Base-by-base conservation (phyloP, 192 early-diverging fungal genomes). In the Pilobolus umbonatus region DNA sequence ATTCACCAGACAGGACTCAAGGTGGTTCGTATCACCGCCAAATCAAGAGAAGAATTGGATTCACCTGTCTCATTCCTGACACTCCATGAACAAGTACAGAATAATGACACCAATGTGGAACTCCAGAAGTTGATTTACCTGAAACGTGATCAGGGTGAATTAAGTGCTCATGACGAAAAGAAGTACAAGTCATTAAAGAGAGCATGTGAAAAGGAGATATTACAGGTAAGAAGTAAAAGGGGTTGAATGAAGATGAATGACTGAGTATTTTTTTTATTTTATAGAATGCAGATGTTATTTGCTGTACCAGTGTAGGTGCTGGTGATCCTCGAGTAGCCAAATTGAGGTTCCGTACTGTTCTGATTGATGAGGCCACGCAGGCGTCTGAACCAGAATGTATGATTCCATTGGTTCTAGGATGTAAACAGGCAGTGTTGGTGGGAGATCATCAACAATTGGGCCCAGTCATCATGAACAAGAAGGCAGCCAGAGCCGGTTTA, bases 361-460 rank as follows among this genome's bases (percentile, higher is more conserved):
- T 99, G 40, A 87, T 99, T 49, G 97, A 99, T 71, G 97, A 99
- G 74, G 91, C 93, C 17, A 98, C 97, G 17, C 97, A 99, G 68
- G 88, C 95, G 8, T 87, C 90, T 24, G 95, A 98, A 64, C 95
- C 95, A 5, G 97, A 98, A 73, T 92, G 94, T 67, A 78, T 99
- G 85, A 99, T 99, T 68, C 97, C 97, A 11, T 77, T 99, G 42
- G 95, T 99, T 22, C 76, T 95, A 60, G 97, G 97, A 9, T 88
- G 88, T 43, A 95, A 94, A 62, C 97, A 98, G 71, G 88, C 88
- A 29, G 93, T 99, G 0, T 83, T 99, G 30, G 95, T 99, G 14
- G 97, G 97, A 19, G 97, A 99, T 70, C 97, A 99, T 68, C 95
- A 99, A 75, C 97, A 99, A 66, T 77, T 99, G 24, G 95, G 96